Percentiles rank a stretch among this genome's conserved stretches.
Conservation (phyloP, 2,329 filamentous ascomycete species). For the Coniosporium tulheliwenetii region DNA sequence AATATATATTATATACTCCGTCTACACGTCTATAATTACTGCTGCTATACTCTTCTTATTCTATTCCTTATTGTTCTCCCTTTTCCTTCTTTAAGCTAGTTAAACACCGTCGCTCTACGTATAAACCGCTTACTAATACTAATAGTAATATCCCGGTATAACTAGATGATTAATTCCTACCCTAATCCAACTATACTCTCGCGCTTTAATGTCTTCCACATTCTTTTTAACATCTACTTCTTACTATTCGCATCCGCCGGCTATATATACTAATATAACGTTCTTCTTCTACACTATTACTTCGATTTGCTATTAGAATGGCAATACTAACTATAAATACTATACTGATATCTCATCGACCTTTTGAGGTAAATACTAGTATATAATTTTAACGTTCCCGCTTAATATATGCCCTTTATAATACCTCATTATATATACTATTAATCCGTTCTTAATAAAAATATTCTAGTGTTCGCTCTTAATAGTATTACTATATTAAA, state of each 20-base stretch:
- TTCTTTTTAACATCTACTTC: not conserved
- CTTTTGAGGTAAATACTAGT: slow-evolving; percentile 2
- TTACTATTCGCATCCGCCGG: not conserved
- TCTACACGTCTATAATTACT: not conserved
- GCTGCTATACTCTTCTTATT: too few species aligned
- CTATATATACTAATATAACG: not conserved
- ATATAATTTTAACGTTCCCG: slow-evolving; percentile 2
- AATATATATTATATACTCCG: not conserved
- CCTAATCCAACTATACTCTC: not conserved
- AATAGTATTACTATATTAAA: slow-evolving; percentile 4
- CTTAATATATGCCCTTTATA: not conserved
- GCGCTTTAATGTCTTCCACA: not conserved
- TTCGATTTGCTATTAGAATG: not conserved
- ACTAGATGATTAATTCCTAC: not conserved
- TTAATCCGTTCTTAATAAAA: slow-evolving; percentile 7
- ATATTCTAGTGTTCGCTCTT: slow-evolving; percentile 4
- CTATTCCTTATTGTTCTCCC: too few species aligned
- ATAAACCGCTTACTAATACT: not conserved
- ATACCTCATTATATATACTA: not conserved
- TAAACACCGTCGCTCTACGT: not conserved
- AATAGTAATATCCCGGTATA: not conserved
- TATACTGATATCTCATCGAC: not conserved
- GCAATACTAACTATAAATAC: not conserved
- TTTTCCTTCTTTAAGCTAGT: too few species aligned
- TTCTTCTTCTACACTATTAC: not conserved